Evolutionary conservation across 805 yeast genomes (phyloP), one percentile per base, ranked within the genome.

Genomic region (Blastobotrys peoriensis): DNA sequence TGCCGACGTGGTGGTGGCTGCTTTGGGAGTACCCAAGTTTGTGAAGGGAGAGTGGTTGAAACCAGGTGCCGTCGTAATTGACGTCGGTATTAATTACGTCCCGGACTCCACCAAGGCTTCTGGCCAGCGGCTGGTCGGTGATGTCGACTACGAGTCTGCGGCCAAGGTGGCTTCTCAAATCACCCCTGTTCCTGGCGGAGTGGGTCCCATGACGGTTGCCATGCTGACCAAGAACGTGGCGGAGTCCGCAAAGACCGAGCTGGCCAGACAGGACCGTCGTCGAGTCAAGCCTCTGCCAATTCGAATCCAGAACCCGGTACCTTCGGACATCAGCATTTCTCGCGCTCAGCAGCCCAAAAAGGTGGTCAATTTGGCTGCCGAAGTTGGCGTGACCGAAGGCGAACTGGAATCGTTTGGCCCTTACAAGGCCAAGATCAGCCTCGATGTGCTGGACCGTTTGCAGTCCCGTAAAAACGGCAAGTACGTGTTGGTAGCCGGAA

Each of bases 151-250:
- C 58, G 83, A 71, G 44, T 68, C 79, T 23, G 89, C 86, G 44
- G 65, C 72, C 46, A 62, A 69, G 41, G 74, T 72, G 43, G 93
- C 89, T 2, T 67, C 81, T 9, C 76, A 74, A 55, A 76, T 93
- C 51, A 89, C 98, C 4, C 98, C 98, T 15, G 98, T 91, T 45
- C 98, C 98, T 25, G 98, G 98, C 62, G 98, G 98, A 57, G 98
- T 91, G 51, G 98, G 98, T 34, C 98, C 98, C 52, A 91, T 91
- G 98, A 91, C 98, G 21, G 97, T 91, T 39, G 96, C 96, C 34
- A 88, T 89, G 96, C 77, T 91, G 49, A 76, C 89, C 50, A 76
- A 83, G 52, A 91, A 93, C 60, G 91, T 91, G 8, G 71, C 80
- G 46, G 74, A 76, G 52, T 86, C 96, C 41, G 95, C 98, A 17